Evolutionary conservation across 2,329 filamentous ascomycete genomes (phyloP), one percentile per base, ranked within the genome.

Genomic region (Xylaria sp.): DNA sequence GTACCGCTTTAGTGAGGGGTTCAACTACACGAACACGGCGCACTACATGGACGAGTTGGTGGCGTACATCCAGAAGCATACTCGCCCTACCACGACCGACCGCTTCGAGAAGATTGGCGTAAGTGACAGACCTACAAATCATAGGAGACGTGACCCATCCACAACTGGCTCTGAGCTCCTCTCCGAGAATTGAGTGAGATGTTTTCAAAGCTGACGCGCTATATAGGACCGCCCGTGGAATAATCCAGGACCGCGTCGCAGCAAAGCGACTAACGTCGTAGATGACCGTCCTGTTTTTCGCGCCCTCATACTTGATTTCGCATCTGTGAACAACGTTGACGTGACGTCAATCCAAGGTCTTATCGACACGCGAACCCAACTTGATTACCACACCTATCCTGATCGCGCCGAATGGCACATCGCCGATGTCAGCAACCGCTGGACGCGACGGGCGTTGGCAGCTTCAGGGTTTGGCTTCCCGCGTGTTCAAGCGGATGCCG

Each of bases 221-320:
- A 12, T 41, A 30, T 39, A 76, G 72, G 75, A 83, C 65, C 80
- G 81, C 12, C 80, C 82, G 2, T 84, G 82, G 82, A 82, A 81
- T 71, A 77, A 83, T 59, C 75, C 76, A 45, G 78, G 70, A 60
- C 79, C 67, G 30, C 74, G 68, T 20, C 73, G 61, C 43, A 71
- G 73, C 20, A 58, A 74, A 45, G 60, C 55, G 1, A 39, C 64
- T 53, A 70, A 72, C 41, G 68, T 60, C 59, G 70, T 70, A 10
- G 76, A 78, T 63, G 68, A 68, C 43, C 74, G 78, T 6, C 82
- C 82, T 4, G 69, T 79, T 10, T 78, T 85, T n/a, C 78, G 83
- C 61, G 85, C 86, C n/a, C 73, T 89, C 25, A 79, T 89, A 23
- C 79, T 88, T 2, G 87, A 89, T 76, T 87, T 86, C 71, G 82